Conservation (phyloP, 2,329 filamentous ascomycete genomes). For the Penicillium sp. region DNA sequence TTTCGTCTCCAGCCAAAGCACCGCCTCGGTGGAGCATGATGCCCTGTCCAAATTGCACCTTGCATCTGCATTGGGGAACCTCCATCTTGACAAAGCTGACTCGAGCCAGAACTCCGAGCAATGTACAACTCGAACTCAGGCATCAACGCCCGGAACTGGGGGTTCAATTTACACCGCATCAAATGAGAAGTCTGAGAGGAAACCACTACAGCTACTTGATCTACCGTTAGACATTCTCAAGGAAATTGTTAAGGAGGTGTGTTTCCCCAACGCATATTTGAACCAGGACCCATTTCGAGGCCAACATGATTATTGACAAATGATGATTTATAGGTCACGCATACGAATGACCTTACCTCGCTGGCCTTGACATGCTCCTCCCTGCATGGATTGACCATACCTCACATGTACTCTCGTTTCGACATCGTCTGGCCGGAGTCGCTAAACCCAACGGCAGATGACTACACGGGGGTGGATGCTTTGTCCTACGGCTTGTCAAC, state of each 20-base stretch:
- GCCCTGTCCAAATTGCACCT: constrained; percentile 6
- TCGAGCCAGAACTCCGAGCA: constrained; percentile 10
- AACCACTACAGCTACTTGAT: constrained; percentile 66
- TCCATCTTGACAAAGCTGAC: constrained; percentile 9
- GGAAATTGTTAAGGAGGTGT: constrained; percentile 73
- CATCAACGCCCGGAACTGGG: constrained; percentile 9
- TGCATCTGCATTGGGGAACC: constrained; percentile 11
- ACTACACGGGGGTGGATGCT: constrained; percentile 72
- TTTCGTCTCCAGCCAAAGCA: constrained; percentile 29
- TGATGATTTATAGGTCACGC: constrained; percentile 65
- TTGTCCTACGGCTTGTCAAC: constrained; percentile 79
- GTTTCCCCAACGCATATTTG: too few relatives aligned
- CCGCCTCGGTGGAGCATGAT: constrained; percentile 20
- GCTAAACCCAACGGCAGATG: constrained; percentile 57
- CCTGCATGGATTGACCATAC: constrained; percentile 70
- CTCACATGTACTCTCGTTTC: constrained; percentile 78
- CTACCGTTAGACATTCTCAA: constrained; percentile 75
- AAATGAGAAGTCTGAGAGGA: constrained; percentile 30
- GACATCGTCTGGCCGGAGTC: constrained; percentile 86
- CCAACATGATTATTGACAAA: neutral
- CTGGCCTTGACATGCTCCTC: constrained; percentile 75
- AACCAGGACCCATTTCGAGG: neutral
- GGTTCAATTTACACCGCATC: constrained; percentile 2
- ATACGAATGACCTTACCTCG: constrained; percentile 77
- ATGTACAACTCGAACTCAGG: constrained; percentile 9